Evolutionary conservation across 345 rosid species (phyloP), one percentile per base, ranked within the genome.

Genomic region (Nasturtium officinale): DNA sequence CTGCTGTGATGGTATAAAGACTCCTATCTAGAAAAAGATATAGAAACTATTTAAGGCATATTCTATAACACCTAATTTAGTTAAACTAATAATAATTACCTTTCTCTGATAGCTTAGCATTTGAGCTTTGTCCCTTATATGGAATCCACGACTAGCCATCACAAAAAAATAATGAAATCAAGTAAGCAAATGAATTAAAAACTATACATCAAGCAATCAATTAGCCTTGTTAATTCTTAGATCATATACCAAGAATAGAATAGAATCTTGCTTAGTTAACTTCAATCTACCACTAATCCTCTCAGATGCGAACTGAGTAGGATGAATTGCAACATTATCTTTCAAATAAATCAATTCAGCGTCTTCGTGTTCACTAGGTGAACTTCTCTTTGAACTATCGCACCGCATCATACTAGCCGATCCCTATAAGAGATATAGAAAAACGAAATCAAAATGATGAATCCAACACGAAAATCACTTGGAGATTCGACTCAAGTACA

Each of bases 241-340:
- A 37, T 17, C 62, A 61, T 21, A 26, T 47, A 90, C 99, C 96
- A 95, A 67, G 61, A 84, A 86, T 32, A 95, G 91, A 67, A 87
- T 63, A 21, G 86, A 67, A 46, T 84, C 88, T 79, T 91, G 96
- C 82, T 87, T 95, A 63, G 90, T 89, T 60, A 95, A 79, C 90
- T 83, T 95, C 78, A 95, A 83, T 70, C 97, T 74, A 47, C 99
- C 99, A 65, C 97, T 83, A 70, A 95, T 90, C 83, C 97, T 82
- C 86, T 91, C 96, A 12, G 92, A 88, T 46, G 90, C 94, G 71
- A 79, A 83, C 86, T 88, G 99, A 67, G 92, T 85, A 12, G 98
- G 97, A 82, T 95, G 97, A 76, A 95, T 91, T 7, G 99, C 70
- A 16, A 95, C 97, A 37, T 91, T 90, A 68, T 90, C 98, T 65